phyloP scores from a whole-genome alignment of 768 basidiomycete species.

The Steccherinum ochraceum region DNA sequence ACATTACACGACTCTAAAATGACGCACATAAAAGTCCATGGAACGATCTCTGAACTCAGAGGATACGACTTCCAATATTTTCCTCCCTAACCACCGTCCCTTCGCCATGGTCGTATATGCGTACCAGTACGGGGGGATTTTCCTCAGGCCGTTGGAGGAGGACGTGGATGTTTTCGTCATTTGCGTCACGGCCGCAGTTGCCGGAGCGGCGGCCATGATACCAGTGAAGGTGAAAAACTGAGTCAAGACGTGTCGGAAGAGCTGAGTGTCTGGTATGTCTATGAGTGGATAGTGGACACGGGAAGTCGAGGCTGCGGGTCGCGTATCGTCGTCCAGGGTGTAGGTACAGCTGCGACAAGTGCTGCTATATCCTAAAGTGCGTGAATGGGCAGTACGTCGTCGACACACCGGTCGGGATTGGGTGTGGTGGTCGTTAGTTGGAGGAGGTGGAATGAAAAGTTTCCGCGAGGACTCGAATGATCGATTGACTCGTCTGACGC shows the following conservation, averaged over 20 bases:
- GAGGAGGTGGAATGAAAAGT: too few species aligned
- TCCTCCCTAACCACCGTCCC: slow-evolving; percentile 80
- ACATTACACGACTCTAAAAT: background rate
- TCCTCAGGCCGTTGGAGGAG: slow-evolving; percentile 40
- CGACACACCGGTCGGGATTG: too few species aligned
- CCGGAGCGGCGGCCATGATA: background rate
- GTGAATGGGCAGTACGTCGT: too few species aligned
- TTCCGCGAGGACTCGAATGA: too few species aligned
- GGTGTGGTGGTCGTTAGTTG: too few species aligned
- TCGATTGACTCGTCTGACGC: too few species aligned
- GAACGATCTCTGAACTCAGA: slow-evolving; percentile 93
- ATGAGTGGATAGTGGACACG: slow-evolving; percentile 33
- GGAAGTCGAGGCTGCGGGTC: slow-evolving; percentile 3
- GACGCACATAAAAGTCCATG: slow-evolving; percentile 91
- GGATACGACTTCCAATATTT: slow-evolving; percentile 85
- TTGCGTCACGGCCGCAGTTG: background rate
- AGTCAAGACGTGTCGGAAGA: slow-evolving; percentile 51
- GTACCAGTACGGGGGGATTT: slow-evolving; percentile 87
- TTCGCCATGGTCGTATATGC: slow-evolving; percentile 93
- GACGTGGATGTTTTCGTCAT: background rate
- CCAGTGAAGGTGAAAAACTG: slow-evolving; percentile 35
- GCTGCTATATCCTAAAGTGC: too few species aligned
- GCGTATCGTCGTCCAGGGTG: background rate
- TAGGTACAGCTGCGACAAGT: too few species aligned
- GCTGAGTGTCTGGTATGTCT: slow-evolving; percentile 41